phyloP scores from a whole-genome alignment of 331 rosid species.

The Dryas integrifolia region DNA sequence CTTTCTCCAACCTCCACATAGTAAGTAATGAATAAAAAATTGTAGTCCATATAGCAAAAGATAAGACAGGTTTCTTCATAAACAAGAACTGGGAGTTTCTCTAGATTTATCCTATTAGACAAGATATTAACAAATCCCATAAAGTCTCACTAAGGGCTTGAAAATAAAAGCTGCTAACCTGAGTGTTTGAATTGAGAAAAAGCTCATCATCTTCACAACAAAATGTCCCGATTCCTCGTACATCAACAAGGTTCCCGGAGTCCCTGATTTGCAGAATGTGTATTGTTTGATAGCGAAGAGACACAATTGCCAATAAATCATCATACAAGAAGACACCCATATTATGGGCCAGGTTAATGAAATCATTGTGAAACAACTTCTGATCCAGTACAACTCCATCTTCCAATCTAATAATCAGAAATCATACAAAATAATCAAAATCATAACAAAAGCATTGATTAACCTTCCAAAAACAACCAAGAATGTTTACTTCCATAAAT shows the following conservation, averaged over 20 bases:
- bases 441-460: background rate
- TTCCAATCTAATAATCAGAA: constrained; percentile 58
- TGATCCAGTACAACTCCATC: constrained; percentile 81
- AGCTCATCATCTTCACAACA: constrained; percentile 95
- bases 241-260: constrained; percentile 79
- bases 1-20: background rate
- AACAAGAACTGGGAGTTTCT: background rate
- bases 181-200: constrained; percentile 74
- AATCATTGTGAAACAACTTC: constrained; percentile 78
- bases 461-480: constrained; percentile 7
- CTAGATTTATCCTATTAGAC: constrained; percentile 11
- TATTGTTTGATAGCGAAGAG: constrained; percentile 84
- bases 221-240: constrained; percentile 76
- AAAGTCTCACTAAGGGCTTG: constrained; percentile 20
- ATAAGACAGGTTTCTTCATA: background rate
- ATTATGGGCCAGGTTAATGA: constrained; percentile 76
- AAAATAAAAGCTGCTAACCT: constrained; percentile 44
- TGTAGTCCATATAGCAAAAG: background rate
- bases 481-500: background rate
- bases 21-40: background rate
- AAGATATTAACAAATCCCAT: constrained; percentile 1
- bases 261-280: constrained; percentile 91
- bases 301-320: constrained; percentile 89
- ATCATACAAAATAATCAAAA: background rate
- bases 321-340: constrained; percentile 94